These are phyloP conservation scores for Coemansia sp. DNA, from an alignment of 192 early-diverging fungal species.

Conservation along the genomic window DNA sequence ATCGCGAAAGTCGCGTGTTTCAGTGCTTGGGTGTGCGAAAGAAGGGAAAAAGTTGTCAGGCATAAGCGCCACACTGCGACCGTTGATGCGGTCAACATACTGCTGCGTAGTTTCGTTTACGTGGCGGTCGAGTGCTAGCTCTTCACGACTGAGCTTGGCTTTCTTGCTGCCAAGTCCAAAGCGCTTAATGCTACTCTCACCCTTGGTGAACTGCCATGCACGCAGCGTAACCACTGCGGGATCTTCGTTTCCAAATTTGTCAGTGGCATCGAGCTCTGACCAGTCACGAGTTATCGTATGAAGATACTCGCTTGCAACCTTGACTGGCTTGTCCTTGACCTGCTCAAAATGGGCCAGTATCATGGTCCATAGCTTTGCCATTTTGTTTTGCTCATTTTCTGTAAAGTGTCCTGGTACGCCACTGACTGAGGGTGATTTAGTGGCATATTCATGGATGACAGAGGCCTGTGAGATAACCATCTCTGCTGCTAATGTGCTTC, in stretches of 20 bases:
- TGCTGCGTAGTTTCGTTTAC: conserved; percentile 50
- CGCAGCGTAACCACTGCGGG: conserved; percentile 21
- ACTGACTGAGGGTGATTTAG: conserved; percentile 7
- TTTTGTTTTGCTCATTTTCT: conserved; percentile 30
- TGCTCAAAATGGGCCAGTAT: conserved; percentile 27
- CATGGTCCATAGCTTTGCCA: conserved; percentile 39
- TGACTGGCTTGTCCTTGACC: conserved; percentile 25
- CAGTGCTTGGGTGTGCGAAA: conserved; percentile 24
- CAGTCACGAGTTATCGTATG: conserved; percentile 32
- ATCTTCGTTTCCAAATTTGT: conserved; percentile 15
- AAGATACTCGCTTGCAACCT: conserved; percentile 30
- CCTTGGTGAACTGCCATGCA: conserved; percentile 49
- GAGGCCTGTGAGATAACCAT: conserved; percentile 51
- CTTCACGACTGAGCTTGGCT: conserved; percentile 16
- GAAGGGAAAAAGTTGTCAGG: conserved; percentile 42
- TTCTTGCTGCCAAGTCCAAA: conserved; percentile 12
- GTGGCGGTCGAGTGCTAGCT: conserved; percentile 28
- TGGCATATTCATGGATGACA: conserved; percentile 41
- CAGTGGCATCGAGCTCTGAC: conserved; percentile 21
- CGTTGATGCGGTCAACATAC: conserved; percentile 23
- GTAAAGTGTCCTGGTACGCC: conserved; percentile 32
- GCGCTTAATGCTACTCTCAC: conserved; percentile 23
- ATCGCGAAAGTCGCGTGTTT: conserved; percentile 32
- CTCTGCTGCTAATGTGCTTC: not conserved
- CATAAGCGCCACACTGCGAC: conserved; percentile 25